Base-by-base conservation (phyloP, 129 eudicot species). In the Flaveria ramosissima region DNA sequence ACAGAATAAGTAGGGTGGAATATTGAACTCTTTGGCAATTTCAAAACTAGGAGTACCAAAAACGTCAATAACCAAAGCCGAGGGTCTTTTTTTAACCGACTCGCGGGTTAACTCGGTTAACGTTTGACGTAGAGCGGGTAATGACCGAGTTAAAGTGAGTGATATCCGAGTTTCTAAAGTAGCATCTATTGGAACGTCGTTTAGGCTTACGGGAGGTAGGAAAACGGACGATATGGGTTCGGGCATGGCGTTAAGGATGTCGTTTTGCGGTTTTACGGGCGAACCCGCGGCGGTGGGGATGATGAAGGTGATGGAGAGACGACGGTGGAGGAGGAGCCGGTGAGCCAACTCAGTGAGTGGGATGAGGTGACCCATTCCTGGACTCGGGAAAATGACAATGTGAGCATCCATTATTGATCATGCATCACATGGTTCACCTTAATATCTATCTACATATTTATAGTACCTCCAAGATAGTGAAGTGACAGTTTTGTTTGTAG, bases 321-420 rank as follows among this genome's bases (percentile, higher is more conserved):
- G 71, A 32, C 46, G 83, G 53, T 68, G 71, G 70, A 27, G 78
- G 70, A 62, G 81, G 19, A 65, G 79, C 6, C 56, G 86, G 27
- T 50, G 84, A 60, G 86, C 70, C 30, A 85, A 71, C 82, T 79
- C 77, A 43, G 26, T 47, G 64, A 78, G 75, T 46, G 89, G 89
- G 57, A 85, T 82, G 70, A 85, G 82, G 59, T 82, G 89, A 74
- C 89, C 89, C 86, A 82, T 82, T 30, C 89, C 86, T 14, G 86
- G 89, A 77, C 84, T 82, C n/a, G 86, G 84, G 17, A 85, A 65
- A 59, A 85, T 75, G 62, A 64, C 86, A 56, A 85, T 59, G 51
- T 82, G 82, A 43, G 77, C 27, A 36, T 79, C 57, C 51, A 76
- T 64, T 42, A 14, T 62, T 32, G 77, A 48, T 27, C 46, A n/a